phyloP scores from a whole-genome alignment of 192 early-diverging fungal species.

The Podila epigama region DNA sequence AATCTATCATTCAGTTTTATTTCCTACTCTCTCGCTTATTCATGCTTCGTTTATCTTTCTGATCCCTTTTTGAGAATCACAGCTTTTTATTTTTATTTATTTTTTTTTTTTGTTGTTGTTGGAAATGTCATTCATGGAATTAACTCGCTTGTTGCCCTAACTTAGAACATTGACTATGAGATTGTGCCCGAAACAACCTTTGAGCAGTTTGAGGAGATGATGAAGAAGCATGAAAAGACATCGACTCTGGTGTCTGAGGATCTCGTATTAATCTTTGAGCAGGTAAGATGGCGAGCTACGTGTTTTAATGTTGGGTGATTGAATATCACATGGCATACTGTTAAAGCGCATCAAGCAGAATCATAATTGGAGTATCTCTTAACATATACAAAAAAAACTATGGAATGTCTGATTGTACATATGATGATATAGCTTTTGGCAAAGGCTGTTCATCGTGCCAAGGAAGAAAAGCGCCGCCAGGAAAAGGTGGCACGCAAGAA shows the following conservation, averaged over 20 bases:
- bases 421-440: slow-evolving; percentile 35
- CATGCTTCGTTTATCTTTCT: background rate
- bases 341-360: too few relatives aligned
- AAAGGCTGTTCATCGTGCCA: slow-evolving; percentile 63
- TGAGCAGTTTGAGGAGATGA: slow-evolving; percentile 37
- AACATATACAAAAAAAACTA: too few relatives aligned
- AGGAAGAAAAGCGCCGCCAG: slow-evolving; percentile 76
- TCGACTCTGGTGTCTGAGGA: slow-evolving; percentile 29
- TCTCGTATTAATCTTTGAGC: slow-evolving; percentile 59
- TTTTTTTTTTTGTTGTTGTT: background rate
- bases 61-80: background rate
- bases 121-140: too few relatives aligned
- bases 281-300: slow-evolving; percentile 36
- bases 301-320: background rate
- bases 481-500: slow-evolving; percentile 74
- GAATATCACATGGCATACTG: background rate
- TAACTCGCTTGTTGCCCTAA: background rate
- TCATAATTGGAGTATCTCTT: too few relatives aligned
- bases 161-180: slow-evolving; percentile 52
- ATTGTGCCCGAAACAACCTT: slow-evolving; percentile 57
- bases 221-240: slow-evolving; percentile 44
- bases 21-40: background rate
- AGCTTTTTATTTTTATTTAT: background rate
- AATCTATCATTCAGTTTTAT: slow-evolving; percentile 13
- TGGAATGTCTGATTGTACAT: background rate